A percentile compares a stretch with the other conserved stretches of the same genome.
phyloP scores from a whole-genome alignment of 805 yeast genomes.

The Yarrowia bubula region DNA sequence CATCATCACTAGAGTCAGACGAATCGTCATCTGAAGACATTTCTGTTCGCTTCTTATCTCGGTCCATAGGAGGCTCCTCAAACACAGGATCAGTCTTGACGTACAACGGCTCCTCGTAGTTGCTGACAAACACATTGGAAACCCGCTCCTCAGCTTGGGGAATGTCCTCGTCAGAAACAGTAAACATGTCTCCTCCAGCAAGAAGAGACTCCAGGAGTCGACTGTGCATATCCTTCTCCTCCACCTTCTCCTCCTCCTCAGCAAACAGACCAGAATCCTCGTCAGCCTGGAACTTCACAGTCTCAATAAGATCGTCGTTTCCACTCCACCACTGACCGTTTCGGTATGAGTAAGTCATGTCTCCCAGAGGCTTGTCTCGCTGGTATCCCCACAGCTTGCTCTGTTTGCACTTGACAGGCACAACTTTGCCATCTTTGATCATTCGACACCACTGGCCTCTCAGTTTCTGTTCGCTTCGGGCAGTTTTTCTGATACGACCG shows the following conservation, averaged over 20 bases:
- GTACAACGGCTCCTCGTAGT: conserved; percentile 1
- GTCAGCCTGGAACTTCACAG: conserved; percentile 36
- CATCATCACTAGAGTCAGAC: background rate
- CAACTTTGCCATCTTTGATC: conserved; percentile 47
- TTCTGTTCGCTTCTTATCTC: conserved; percentile 5
- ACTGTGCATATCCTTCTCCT: conserved; percentile 43
- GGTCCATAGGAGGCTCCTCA: conserved; percentile 5
- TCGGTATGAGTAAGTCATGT: conserved; percentile 59
- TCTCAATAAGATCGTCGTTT: conserved; percentile 73
- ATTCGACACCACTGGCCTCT: conserved; percentile 63
- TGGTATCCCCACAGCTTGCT: conserved; percentile 90
- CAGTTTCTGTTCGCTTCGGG: conserved; percentile 48
- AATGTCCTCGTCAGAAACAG: conserved; percentile 9
- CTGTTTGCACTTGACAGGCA: conserved; percentile 60
- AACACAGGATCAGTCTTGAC: background rate
- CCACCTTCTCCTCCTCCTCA: conserved; percentile 41
- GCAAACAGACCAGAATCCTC: conserved; percentile 29
- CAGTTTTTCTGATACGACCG: conserved; percentile 62
- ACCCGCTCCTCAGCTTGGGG: background rate
- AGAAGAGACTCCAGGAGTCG: conserved; percentile 51
- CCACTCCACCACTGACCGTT: conserved; percentile 79
- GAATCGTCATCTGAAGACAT: background rate
- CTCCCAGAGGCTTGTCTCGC: conserved; percentile 58
- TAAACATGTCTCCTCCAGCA: background rate
- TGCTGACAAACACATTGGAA: background rate